phyloP scores from a whole-genome alignment of 23 red algal genomes.

The Gracilaria domingensis region DNA sequence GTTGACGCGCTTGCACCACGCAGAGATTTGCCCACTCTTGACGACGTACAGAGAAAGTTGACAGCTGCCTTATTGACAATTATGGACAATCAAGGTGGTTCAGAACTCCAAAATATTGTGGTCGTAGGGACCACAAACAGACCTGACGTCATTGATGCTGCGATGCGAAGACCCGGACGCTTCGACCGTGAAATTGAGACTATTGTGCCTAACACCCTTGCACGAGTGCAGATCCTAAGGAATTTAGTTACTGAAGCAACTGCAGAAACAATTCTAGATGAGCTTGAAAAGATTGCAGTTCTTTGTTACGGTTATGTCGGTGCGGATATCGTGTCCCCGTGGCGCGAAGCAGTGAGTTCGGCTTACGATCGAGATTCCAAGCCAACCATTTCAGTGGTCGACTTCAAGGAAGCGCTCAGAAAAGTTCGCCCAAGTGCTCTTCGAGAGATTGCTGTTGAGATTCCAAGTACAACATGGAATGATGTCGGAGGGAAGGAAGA shows the following conservation, averaged over 20 bases:
- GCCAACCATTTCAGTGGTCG: constrained; percentile 23
- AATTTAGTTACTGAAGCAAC: constrained; percentile 34
- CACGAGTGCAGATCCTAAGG: constrained; percentile 63
- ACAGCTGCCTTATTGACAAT: constrained; percentile 62
- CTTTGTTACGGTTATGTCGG: constrained; percentile 82
- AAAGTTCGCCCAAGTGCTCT: constrained; percentile 71
- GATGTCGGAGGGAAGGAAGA: constrained; percentile 91
- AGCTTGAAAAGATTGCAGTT: constrained; percentile 52
- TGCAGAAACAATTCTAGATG: not conserved
- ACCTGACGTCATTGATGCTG: constrained; percentile 64
- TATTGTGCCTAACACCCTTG: constrained; percentile 55
- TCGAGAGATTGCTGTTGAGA: constrained; percentile 68
- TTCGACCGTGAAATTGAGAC: constrained; percentile 87
- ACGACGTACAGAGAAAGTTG: constrained; percentile 54
- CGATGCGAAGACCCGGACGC: constrained; percentile 82
- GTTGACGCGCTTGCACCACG: constrained; percentile 77
- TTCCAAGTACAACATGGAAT: constrained; percentile 78
- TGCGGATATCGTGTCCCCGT: constrained; percentile 84
- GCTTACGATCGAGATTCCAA: constrained; percentile 49
- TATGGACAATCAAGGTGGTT: constrained; percentile 51
- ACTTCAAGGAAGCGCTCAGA: constrained; percentile 71
- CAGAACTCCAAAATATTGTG: constrained; percentile 30
- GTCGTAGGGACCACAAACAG: constrained; percentile 82
- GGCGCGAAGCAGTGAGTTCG: constrained; percentile 64
- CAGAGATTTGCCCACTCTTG: constrained; percentile 51